A percentile compares a stretch with the other conserved stretches of the same genome.
phyloP scores from a whole-genome alignment of 306 rosid species.

The Quercus glauca region DNA sequence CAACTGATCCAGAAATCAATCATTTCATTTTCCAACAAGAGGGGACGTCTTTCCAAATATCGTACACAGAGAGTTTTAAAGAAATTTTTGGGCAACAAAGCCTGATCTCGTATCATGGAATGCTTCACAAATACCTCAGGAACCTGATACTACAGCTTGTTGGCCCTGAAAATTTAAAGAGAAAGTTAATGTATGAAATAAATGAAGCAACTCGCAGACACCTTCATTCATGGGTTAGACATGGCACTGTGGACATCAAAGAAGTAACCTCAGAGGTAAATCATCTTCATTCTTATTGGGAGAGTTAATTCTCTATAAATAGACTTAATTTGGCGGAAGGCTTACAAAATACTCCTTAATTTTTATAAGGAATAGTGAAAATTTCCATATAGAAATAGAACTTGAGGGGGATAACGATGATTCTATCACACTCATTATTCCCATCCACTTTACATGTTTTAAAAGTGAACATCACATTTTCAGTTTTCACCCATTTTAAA shows the following conservation, averaged over 20 bases:
- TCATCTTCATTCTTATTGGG: too few species aligned
- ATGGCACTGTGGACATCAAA: neutral
- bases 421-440: too few species aligned
- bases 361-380: too few species aligned
- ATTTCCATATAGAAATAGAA: too few species aligned
- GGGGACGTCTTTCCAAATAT: neutral
- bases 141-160: conserved; percentile 3
- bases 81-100: neutral
- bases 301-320: too few species aligned
- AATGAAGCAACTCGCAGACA: neutral
- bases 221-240: conserved; percentile 1
- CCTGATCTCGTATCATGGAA: neutral
- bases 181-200: neutral
- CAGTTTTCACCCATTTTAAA: too few species aligned
- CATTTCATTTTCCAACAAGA: neutral
- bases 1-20: conserved; percentile 1
- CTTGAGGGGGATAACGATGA: too few species aligned
- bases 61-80: neutral
- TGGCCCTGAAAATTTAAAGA: conserved; percentile 6
- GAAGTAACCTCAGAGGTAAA: neutral
- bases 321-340: too few species aligned
- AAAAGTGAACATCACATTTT: too few species aligned
- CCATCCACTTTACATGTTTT: too few species aligned
- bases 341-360: too few species aligned
- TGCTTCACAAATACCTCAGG: conserved; percentile 11